A percentile compares a stretch with the other conserved stretches of the same genome.
phyloP scores from a whole-genome alignment of 306 rosid species.

The Abrus precatorius region DNA sequence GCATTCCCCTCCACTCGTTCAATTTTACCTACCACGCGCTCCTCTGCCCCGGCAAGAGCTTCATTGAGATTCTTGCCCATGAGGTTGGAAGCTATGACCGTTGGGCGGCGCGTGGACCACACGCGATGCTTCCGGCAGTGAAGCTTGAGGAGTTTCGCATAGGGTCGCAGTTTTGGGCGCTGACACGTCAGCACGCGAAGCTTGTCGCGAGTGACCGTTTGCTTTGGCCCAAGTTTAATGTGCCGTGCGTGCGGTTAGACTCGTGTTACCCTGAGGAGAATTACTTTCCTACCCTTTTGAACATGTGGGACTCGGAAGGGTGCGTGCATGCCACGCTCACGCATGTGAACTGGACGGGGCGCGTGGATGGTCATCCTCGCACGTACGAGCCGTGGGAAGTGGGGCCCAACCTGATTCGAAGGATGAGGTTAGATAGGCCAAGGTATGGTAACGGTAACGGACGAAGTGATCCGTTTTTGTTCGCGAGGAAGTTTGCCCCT shows the following conservation, averaged over 20 bases:
- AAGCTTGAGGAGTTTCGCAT: constrained; percentile 66
- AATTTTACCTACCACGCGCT: constrained; percentile 67
- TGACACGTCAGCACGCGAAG: constrained; percentile 80
- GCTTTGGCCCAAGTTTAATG: constrained; percentile 63
- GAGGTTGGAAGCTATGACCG: constrained; percentile 54
- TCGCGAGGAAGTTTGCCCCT: constrained; percentile 68
- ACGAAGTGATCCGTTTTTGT: constrained; percentile 62
- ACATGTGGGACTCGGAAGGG: constrained; percentile 62
- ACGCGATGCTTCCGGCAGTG: constrained; percentile 72
- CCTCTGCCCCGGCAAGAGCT: constrained; percentile 55
- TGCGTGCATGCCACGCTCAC: constrained; percentile 79
- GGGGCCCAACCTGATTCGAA: constrained; percentile 51
- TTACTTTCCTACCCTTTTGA: constrained; percentile 80
- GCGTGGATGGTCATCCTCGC: constrained; percentile 68
- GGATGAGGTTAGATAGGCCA: constrained; percentile 48
- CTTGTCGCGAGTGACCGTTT: constrained; percentile 53
- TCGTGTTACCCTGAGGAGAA: constrained; percentile 78
- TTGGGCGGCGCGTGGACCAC: constrained; percentile 78
- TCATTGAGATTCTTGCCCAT: constrained; percentile 69
- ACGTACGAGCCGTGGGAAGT: constrained; percentile 61
- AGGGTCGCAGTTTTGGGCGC: constrained; percentile 81
- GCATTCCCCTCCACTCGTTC: constrained; percentile 76
- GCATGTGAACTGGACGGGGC: constrained; percentile 74
- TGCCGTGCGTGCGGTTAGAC: constrained; percentile 60
- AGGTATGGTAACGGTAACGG: constrained; percentile 65